Evolutionary conservation across 306 rosid species (phyloP).

Genomic region (Coriaria nepalensis): DNA sequence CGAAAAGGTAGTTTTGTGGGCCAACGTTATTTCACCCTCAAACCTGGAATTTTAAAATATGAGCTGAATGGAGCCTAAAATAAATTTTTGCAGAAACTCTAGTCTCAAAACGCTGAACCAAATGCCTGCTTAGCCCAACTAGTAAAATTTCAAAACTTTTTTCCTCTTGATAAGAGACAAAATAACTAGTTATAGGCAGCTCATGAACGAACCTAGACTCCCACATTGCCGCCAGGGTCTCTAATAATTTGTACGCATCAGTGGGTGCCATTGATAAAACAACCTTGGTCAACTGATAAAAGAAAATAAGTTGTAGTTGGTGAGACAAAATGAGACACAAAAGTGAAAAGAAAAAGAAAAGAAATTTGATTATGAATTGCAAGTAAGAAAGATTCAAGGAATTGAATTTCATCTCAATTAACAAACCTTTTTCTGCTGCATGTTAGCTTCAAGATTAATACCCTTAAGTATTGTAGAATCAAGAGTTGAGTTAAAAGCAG

Average conservation of each 20-base stretch:
- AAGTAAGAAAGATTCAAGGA: background rate
- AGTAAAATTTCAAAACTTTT: too few species aligned
- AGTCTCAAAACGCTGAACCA: too few species aligned
- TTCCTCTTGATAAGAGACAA: too few species aligned
- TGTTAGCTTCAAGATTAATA: constrained; percentile 40
- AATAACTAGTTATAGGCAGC: too few species aligned
- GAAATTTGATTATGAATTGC: constrained; percentile 2
- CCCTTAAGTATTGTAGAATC: constrained; percentile 37
- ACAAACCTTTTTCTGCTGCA: constrained; percentile 55
- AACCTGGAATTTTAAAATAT: too few species aligned
- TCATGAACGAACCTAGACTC: constrained; percentile 51
- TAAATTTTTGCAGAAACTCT: too few species aligned
- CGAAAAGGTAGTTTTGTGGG: too few species aligned
- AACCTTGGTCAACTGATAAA: constrained; percentile 42
- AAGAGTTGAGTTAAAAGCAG: constrained; percentile 21
- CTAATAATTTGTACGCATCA: constrained; percentile 51
- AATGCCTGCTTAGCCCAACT: too few species aligned
- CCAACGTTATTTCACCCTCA: too few species aligned
- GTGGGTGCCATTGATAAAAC: constrained; percentile 44
- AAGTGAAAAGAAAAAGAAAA: background rate
- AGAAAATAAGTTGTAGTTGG: constrained; percentile 4
- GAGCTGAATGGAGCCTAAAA: too few species aligned
- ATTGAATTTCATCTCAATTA: background rate
- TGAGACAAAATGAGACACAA: background rate
- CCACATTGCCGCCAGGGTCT: constrained; percentile 50